Base-by-base conservation (phyloP, 83 land plant genomes). In the Picea abies region DNA sequence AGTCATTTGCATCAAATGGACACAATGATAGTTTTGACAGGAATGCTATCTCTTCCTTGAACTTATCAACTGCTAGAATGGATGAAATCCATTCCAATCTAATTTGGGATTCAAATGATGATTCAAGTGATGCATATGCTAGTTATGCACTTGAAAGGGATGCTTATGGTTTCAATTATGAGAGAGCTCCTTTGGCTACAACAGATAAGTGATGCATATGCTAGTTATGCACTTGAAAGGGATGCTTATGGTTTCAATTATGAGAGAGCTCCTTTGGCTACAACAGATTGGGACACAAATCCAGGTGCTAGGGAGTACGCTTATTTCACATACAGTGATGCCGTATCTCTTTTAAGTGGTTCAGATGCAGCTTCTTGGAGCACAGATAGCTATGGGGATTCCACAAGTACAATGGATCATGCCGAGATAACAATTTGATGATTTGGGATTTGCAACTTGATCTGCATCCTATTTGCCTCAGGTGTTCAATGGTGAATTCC, bases 281-380 rank as follows among this genome's bases (percentile, higher is more conserved):
- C 15, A 16, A 75, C 17, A 83, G 37, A 81, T 29, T 81, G 23
- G 3, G 69, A 66, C 71, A 20, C 32, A 20, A 80, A 84, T 32
- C 29, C 80, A 35, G 0, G 17, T 3, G n/a, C 80, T 26, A 63
- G 52, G 68, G 90, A 90, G 39, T 83, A 63, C 63, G 80, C 90
- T 64, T 90, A 90, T 83, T 82, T 84, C 16, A 82, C 90, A 23
- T 85, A 87, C 22, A 88, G 92, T 83, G 92, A 90, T 58, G 81
- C 88, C 86, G 32, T 41, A 47, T 88, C 92, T 60, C 77, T 90
- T 63, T 90, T 90, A 29, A 90, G 88, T 41, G 88, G 92, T 84
- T 90, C 90, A 49, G 89, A 90, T 73, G 92, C 86, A 41, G 80
- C 90, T 11, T 90, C 92, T 56, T 90, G 88, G 71, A 90, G 90